phyloP scores from a whole-genome alignment of 257 asterid genomes.

The Salvia splendens region DNA sequence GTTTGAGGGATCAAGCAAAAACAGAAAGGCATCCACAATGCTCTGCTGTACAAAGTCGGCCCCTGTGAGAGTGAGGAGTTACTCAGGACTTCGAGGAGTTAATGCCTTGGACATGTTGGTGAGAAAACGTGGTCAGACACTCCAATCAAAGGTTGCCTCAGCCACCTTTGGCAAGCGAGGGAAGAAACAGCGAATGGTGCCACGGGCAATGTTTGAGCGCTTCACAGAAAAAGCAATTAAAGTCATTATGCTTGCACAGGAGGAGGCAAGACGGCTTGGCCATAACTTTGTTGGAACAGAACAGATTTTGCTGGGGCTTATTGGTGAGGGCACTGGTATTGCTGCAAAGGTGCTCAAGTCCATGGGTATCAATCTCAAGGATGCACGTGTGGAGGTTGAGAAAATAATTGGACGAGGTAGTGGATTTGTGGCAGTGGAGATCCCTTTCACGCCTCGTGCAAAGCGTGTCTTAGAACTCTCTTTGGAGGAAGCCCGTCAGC shows the following conservation, averaged over 20 bases:
- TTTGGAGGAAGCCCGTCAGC: slow-evolving; percentile 97
- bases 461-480: slow-evolving; percentile 96
- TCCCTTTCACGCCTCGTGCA: slow-evolving; percentile 98
- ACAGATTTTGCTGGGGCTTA: slow-evolving; percentile 90
- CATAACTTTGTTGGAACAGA: slow-evolving; percentile 97
- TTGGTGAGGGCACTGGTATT: slow-evolving; percentile 98
- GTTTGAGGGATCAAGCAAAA: slow-evolving; percentile 50
- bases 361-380: slow-evolving; percentile 95
- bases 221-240: slow-evolving; percentile 96
- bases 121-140: slow-evolving; percentile 45
- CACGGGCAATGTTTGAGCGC: slow-evolving; percentile 97
- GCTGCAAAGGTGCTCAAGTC: slow-evolving; percentile 99
- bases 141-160: slow-evolving; percentile 71
- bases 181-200: slow-evolving; percentile 49
- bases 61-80: slow-evolving; percentile 49
- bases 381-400: slow-evolving; percentile 98
- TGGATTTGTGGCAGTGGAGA: slow-evolving; percentile 98
- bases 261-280: slow-evolving; percentile 97
- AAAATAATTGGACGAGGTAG: slow-evolving; percentile 96
- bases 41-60: slow-evolving; percentile 45
- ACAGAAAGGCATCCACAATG: slow-evolving; percentile 53
- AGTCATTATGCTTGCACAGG: slow-evolving; percentile 98
- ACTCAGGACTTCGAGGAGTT: slow-evolving; percentile 71
- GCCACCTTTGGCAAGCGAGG: slow-evolving; percentile 48
- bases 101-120: slow-evolving; percentile 66